Conservation (phyloP, 495 filamentous ascomycete species). For the Hypoxylon intermedium region DNA sequence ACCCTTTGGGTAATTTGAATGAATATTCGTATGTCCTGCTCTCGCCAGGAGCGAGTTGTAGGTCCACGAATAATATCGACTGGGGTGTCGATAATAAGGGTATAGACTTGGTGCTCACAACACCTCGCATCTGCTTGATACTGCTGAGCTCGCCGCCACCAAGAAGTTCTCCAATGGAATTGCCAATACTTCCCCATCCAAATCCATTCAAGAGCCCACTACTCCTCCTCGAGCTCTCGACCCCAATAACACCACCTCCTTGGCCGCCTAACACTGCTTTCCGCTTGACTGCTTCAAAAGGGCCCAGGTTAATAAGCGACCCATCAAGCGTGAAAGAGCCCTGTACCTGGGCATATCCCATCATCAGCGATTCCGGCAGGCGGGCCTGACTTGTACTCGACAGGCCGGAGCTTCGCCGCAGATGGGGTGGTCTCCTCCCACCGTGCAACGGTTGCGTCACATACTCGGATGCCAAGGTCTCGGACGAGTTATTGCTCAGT, state of each 20-base stretch:
- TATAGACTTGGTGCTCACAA: conserved; percentile 77
- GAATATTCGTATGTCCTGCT: conserved; percentile 85
- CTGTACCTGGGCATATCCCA: conserved; percentile 96
- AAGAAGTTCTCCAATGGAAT: conserved; percentile 84
- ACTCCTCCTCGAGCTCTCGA: conserved; percentile 76
- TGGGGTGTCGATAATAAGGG: conserved; percentile 94
- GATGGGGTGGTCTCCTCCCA: conserved; percentile 60
- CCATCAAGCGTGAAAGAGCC: conserved; percentile 92
- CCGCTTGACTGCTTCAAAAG: conserved; percentile 93
- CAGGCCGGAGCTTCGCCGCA: conserved; percentile 67
- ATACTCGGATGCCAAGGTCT: conserved; percentile 93
- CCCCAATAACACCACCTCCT: conserved; percentile 79
- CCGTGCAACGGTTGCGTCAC: conserved; percentile 61
- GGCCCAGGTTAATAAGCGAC: conserved; percentile 84
- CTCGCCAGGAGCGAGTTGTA: conserved; percentile 86
- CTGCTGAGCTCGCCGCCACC: conserved; percentile 86
- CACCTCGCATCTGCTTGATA: conserved; percentile 91
- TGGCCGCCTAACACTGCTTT: conserved; percentile 90
- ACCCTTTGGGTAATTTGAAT: conserved; percentile 81
- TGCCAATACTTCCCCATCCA: conserved; percentile 88
- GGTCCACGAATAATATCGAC: conserved; percentile 93
- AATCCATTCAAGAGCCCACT: conserved; percentile 83
- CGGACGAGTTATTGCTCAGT: conserved; percentile 88
- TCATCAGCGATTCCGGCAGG: conserved; percentile 81
- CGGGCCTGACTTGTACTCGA: conserved; percentile 53